phyloP scores from a whole-genome alignment of 2,329 filamentous ascomycete genomes.

The Domatiomyces catenatus region DNA sequence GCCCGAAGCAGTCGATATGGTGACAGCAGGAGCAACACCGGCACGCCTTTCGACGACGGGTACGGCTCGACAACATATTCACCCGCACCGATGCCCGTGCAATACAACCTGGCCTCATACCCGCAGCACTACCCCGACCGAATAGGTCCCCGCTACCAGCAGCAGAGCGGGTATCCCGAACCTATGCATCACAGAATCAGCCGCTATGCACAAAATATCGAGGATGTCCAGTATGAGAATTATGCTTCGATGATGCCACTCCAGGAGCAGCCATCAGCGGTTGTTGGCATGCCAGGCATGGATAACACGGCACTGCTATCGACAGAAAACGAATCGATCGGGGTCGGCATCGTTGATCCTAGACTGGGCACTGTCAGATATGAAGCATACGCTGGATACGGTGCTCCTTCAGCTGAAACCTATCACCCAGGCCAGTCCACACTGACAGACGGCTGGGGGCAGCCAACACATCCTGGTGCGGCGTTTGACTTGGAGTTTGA shows the following conservation, averaged over 20 bases:
- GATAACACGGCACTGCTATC: conserved; percentile 8
- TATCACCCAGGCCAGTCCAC: conserved; percentile 21
- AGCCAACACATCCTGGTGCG: conserved; percentile 6
- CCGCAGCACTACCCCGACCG: conserved; percentile 16
- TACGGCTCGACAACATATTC: conserved; percentile 5
- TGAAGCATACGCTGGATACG: conserved; percentile 18
- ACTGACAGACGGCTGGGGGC: conserved; percentile 22
- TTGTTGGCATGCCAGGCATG: conserved; percentile 24
- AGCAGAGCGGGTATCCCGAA: conserved; percentile 10
- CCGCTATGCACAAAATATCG: conserved; percentile 6
- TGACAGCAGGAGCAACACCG: conserved; percentile 13
- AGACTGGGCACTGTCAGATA: conserved; percentile 21
- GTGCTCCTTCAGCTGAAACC: conserved; percentile 11
- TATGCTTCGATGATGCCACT: conserved; percentile 15
- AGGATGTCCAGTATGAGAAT: conserved; percentile 20
- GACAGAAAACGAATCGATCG: conserved; percentile 12
- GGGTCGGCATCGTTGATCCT: conserved; percentile 28
- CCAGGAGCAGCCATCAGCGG: conserved; percentile 25
- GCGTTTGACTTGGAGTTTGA: conserved; percentile 17
- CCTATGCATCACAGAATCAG: conserved; percentile 4
- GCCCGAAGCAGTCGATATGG: conserved; percentile 5
- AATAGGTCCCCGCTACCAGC: conserved; percentile 11
- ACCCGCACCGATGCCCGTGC: conserved; percentile 5
- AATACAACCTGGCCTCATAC: conserved; percentile 11
- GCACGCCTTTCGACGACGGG: conserved; percentile 14